Evolutionary conservation across 805 yeast genomes (phyloP), one percentile per base, ranked within the genome.

Genomic region (Yarrowia porcina): DNA sequence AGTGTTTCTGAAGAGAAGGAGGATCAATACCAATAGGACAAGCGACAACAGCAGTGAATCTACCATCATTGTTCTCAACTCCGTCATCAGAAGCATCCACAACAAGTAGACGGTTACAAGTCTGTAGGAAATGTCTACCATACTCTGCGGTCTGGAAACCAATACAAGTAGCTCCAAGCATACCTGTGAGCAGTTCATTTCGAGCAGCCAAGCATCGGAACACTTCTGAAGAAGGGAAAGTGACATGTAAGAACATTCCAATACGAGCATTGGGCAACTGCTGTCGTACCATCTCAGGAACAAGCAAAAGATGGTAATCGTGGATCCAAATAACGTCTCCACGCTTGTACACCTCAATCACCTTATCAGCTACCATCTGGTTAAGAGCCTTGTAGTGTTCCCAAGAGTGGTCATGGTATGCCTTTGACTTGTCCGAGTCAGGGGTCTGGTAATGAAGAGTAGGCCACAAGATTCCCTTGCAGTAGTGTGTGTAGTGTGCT

Each of bases 391-490:
- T 84, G 73, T 93, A 93, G 70, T 87, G 86, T 25, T 84, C 84
- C 97, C 97, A 93, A 1, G 97, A 90, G 72, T 91, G 96, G 67
- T 90, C 97, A 74, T 93, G 97, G 74, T 93, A 94, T 0, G 96
- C 96, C 73, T 91, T 91, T 1, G 96, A 86, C 68, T 88, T 89
- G 59, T 97, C 96, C 71, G 92, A 87, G 73, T 94, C 98, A 0
- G 98, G 98, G 38, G 93, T 89, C 73, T 93, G 97, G 72, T 94
- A 94, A 66, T 85, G 89, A 66, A 94, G 80, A 1, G 97, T 90
- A 32, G 99, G 99, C 98, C 98, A 94, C 65, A 94, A 77, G 39
- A 94, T 89, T 70, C 92, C 96, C 74, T 94, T 94, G 74, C 97
- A 93, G 73, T 88, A 94, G 60, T 90, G 89, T 64, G 84, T 85